Percentiles rank a stretch among this genome's conserved stretches.
These are phyloP conservation scores for Solanum piurae DNA, from an alignment of 257 asterid species.

Conservation along the genomic window DNA sequence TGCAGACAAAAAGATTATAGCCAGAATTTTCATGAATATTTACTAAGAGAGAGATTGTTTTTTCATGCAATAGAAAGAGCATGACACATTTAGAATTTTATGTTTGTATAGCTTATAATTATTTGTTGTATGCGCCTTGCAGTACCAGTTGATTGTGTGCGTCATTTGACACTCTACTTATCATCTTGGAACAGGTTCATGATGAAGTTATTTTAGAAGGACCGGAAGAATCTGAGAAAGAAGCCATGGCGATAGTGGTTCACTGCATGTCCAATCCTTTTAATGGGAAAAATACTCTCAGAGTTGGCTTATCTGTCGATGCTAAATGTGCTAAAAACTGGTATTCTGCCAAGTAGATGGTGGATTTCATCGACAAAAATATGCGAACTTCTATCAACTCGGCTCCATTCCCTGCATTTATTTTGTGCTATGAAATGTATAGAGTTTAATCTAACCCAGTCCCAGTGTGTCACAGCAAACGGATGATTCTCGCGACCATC, in stretches of 20 bases:
- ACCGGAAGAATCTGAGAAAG: slow-evolving; percentile 72
- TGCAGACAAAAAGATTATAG: neutral
- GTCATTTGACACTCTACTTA: neutral
- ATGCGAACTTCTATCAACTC: neutral
- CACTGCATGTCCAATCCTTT: slow-evolving; percentile 89
- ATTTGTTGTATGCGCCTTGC: neutral
- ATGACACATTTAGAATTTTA: neutral
- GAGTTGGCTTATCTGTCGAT: slow-evolving; percentile 82
- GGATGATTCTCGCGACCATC: neutral
- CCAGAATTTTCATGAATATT: neutral
- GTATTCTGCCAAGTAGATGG: slow-evolving; percentile 80
- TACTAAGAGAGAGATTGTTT: neutral
- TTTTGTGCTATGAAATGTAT: neutral
- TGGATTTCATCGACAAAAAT: neutral
- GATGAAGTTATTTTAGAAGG: slow-evolving; percentile 57
- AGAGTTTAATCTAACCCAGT: neutral
- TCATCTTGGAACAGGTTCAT: neutral
- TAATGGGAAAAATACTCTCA: slow-evolving; percentile 62
- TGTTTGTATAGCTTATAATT: neutral
- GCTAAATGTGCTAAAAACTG: slow-evolving; percentile 89
- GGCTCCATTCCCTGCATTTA: neutral
- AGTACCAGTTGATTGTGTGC: neutral
- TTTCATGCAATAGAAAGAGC: neutral
- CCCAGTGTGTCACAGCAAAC: neutral
- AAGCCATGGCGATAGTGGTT: slow-evolving; percentile 78